phyloP scores from a whole-genome alignment of 2,329 filamentous ascomycete genomes.

The Neopestalotiopsis sp. region DNA sequence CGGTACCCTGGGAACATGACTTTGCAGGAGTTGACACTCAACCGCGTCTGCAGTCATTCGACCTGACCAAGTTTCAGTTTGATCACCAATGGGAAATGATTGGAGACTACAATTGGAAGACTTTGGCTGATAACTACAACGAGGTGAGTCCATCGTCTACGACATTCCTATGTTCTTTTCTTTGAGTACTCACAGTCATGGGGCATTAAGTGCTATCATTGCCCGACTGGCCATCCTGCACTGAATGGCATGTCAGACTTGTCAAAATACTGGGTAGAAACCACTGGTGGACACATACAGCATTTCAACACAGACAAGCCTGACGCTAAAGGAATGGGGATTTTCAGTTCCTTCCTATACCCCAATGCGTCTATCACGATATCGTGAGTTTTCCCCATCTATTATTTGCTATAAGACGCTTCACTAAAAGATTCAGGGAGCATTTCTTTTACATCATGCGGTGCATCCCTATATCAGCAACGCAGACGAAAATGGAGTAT shows the following conservation, averaged over 20 bases:
- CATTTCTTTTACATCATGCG: slow-evolving; percentile 69
- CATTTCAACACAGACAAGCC: slow-evolving; percentile 52
- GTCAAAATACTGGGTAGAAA: slow-evolving; percentile 51
- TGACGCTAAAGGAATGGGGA: slow-evolving; percentile 52
- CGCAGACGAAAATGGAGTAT: slow-evolving; percentile 61
- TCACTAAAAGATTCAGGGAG: slow-evolving; percentile 41
- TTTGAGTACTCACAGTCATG: neutral
- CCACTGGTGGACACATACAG: slow-evolving; percentile 53
- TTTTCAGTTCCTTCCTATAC: slow-evolving; percentile 53
- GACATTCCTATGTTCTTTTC: no score
- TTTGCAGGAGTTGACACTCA: slow-evolving; percentile 40
- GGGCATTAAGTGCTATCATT: slow-evolving; percentile 48
- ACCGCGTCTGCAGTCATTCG: slow-evolving; percentile 36
- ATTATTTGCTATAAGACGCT: neutral
- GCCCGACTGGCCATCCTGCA: slow-evolving; percentile 51
- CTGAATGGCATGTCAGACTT: slow-evolving; percentile 40
- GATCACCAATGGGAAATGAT: slow-evolving; percentile 46
- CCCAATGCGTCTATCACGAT: slow-evolving; percentile 58
- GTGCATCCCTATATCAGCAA: slow-evolving; percentile 60
- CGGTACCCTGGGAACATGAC: slow-evolving; percentile 45
- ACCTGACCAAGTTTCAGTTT: slow-evolving; percentile 46
- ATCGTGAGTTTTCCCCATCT: slow-evolving; percentile 41
- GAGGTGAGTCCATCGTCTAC: slow-evolving; percentile 28
- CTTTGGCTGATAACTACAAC: slow-evolving; percentile 54
- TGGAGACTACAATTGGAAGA: slow-evolving; percentile 49